Evolutionary conservation across 768 basidiomycete species (phyloP).

Genomic region (Leccinum incarnatum): DNA sequence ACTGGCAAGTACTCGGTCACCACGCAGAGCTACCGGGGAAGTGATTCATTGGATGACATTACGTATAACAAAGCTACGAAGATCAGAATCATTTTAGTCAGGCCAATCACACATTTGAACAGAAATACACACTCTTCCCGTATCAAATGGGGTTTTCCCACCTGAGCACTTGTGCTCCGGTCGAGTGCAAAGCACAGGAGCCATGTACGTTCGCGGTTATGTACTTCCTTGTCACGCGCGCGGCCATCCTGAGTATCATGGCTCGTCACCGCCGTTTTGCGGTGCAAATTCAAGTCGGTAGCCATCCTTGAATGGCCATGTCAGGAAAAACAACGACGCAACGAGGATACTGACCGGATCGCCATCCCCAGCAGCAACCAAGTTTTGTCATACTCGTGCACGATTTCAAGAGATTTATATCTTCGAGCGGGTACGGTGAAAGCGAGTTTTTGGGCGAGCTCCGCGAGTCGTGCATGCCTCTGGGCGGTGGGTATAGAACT

Average conservation of each 20-base stretch:
- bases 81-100: not conserved
- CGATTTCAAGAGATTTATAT: slow-evolving; percentile 92
- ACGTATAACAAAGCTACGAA: slow-evolving; percentile 76
- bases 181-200: slow-evolving; percentile 83
- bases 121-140: slow-evolving; percentile 78
- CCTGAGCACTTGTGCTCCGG: slow-evolving; percentile 88
- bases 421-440: slow-evolving; percentile 83
- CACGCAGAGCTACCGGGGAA: slow-evolving; percentile 56
- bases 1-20: slow-evolving; percentile 55
- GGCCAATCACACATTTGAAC: not conserved
- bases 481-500: slow-evolving; percentile 79
- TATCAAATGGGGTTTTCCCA: slow-evolving; percentile 94
- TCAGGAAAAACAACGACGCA: slow-evolving; percentile 6
- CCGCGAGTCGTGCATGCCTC: slow-evolving; percentile 77
- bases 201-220: slow-evolving; percentile 96
- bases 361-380: slow-evolving; percentile 89
- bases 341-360: slow-evolving; percentile 50
- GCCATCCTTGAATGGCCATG: slow-evolving; percentile 66
- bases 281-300: slow-evolving; percentile 92
- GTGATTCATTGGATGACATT: slow-evolving; percentile 74
- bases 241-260: slow-evolving; percentile 76
- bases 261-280: slow-evolving; percentile 63
- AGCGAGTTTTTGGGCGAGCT: slow-evolving; percentile 85
- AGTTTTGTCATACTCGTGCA: slow-evolving; percentile 94
- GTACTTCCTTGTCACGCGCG: slow-evolving; percentile 78